A percentile compares a stretch with the other conserved stretches of the same genome.
These are phyloP conservation scores for Alternaria triticimaculans DNA, from an alignment of 2,329 filamentous ascomycete genomes.

Conservation along the genomic window DNA sequence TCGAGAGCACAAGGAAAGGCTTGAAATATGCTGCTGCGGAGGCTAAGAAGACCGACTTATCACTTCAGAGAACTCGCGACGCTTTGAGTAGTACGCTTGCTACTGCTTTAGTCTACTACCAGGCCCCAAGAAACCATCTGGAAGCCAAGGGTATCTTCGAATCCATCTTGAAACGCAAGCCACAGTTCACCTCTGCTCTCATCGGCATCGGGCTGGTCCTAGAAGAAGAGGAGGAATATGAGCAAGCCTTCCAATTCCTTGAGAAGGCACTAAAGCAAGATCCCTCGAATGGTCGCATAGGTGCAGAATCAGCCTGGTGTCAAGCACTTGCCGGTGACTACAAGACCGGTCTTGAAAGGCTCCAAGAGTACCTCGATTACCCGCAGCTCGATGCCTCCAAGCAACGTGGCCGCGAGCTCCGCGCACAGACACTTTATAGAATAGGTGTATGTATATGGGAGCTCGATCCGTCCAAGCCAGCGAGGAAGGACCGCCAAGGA, in stretches of 20 bases:
- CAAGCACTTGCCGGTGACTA: conserved; percentile 83
- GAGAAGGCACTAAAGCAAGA: conserved; percentile 77
- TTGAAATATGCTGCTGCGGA: conserved; percentile 67
- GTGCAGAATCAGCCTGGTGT: conserved; percentile 90
- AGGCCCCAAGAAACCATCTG: conserved; percentile 85
- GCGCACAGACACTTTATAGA: conserved; percentile 84
- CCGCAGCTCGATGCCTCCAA: conserved; percentile 67
- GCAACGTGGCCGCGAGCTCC: conserved; percentile 69
- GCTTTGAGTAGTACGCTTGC: conserved; percentile 78
- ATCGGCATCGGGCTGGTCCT: conserved; percentile 91
- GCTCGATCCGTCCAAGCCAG: conserved; percentile 72
- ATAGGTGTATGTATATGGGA: conserved; percentile 90
- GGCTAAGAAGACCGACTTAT: conserved; percentile 70
- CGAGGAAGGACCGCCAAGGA: conserved; percentile 79
- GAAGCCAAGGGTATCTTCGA: conserved; percentile 90
- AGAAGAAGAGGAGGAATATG: conserved; percentile 90
- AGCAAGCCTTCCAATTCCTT: conserved; percentile 81
- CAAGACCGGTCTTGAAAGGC: conserved; percentile 68
- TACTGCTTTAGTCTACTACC: conserved; percentile 88
- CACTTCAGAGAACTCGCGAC: conserved; percentile 67
- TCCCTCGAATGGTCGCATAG: conserved; percentile 75
- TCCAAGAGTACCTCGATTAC: conserved; percentile 71
- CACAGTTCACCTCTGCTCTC: conserved; percentile 78
- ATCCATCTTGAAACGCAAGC: conserved; percentile 76
- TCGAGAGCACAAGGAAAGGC: conserved; percentile 80